Evolutionary conservation across 1,284 basidiomycete genomes (phyloP), one percentile per base, ranked within the genome.

Genomic region (Ustilago trichophora): DNA sequence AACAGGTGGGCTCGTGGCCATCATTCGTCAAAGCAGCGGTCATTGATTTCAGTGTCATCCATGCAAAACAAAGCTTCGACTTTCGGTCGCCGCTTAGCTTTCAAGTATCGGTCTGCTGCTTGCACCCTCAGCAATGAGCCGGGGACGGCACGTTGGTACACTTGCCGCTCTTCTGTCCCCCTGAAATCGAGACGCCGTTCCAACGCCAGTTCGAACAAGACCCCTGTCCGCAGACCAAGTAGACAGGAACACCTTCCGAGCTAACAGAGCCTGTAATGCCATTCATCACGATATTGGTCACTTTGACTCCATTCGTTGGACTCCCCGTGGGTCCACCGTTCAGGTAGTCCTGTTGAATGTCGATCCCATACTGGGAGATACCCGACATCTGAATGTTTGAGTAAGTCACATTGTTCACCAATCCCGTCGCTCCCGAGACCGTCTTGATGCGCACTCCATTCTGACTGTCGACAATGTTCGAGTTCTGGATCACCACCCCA

Each of bases 391-490:
- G 34, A 31, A 66, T 48, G 32, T 55, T 40, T n/a, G 46, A 35
- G 31, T 53, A 71, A 21, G 50, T 48, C 19, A 71, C 62, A 32
- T 62, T 62, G 49, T 49, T 54, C 25, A 71, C 57, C 22, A 19
- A 22, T 6, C 67, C 67, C 7, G 44, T 60, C 1, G 52, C 62
- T n/a, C 47, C 49, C 13, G 35, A 45, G 12, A 60, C 46, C n/a
- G 62, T 60, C 62, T 70, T 70, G 62, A 71, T 51, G 9, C 67
- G 47, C 22, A 66, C 44, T 2, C 34, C 62, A 22, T 65, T 56
- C 29, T 43, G n/a, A 29, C 44, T 49, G 36, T 62, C 38, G 18
- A 48, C 49, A 19, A 71, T 44, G 15, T 43, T 32, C 15, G 41
- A 53, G 27, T 52, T 44, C 6, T 46, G 26, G 18, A 71, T 55